Evolutionary conservation across 768 basidiomycete genomes (phyloP).

Genomic region (Lentinula sp.): DNA sequence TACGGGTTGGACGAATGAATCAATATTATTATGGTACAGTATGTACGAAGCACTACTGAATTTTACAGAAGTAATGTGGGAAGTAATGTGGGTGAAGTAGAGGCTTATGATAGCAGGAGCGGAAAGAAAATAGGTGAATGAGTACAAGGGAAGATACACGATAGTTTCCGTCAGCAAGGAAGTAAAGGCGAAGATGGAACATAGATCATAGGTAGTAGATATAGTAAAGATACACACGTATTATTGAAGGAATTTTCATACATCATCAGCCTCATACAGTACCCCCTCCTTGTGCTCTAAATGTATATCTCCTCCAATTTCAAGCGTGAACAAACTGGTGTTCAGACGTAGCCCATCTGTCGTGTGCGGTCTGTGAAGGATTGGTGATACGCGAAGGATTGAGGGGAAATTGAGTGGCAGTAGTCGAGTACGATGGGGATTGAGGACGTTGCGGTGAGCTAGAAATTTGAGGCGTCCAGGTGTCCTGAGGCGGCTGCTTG

Average conservation of each 20-base stretch:
- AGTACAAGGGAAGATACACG: background rate
- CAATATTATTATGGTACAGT: background rate
- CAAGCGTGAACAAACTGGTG: slow-evolving; percentile 9
- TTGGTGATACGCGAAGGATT: background rate
- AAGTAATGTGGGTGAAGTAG: background rate
- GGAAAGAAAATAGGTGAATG: background rate
- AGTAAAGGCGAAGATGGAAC: background rate
- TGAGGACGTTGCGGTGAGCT: background rate
- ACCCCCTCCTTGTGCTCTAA: background rate
- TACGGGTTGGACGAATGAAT: background rate
- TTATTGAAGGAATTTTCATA: background rate
- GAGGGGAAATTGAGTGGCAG: slow-evolving; percentile 13
- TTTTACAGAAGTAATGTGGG: background rate
- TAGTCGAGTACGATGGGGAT: background rate
- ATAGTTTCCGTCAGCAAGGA: background rate
- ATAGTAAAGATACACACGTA: slow-evolving; percentile 9
- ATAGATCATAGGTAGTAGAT: background rate
- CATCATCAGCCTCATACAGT: background rate
- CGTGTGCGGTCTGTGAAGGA: background rate
- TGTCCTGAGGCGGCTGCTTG: background rate
- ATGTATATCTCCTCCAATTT: background rate
- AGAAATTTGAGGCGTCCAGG: background rate
- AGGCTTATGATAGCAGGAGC: background rate
- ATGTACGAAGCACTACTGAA: background rate
- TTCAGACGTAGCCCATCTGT: slow-evolving; percentile 18